Evolutionary conservation across 208 protist genomes (phyloP), one percentile per base, ranked within the genome.

Genomic region (Acanthamoeba lenticulata): DNA sequence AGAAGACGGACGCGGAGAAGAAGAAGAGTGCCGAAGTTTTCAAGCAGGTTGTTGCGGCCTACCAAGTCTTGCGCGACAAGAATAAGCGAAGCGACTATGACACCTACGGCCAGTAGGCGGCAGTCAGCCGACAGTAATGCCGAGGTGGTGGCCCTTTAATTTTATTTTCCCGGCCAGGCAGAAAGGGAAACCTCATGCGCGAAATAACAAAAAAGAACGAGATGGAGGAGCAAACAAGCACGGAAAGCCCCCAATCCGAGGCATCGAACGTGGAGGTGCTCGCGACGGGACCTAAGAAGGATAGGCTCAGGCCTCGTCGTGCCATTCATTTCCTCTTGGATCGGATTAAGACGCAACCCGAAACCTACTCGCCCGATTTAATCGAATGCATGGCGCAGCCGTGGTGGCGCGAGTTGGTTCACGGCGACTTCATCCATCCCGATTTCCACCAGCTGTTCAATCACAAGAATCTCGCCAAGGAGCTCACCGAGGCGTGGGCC

Each of bases 311-410:
- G 69, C 69, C 69, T 13, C 69, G 79, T 13, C 79, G 79, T n/a
- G 44, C 79, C n/a, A 60, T 89, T n/a, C 49, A 89, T 32, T 89
- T 62, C 44, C 44, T 89, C 27, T 7, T 89, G 0, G 79, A 89
- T 7, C 44, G 79, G 29, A 60, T 89, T 3, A 60, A 49, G 44
- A 89, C 79, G 7, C 49, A 62, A 36, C 79, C 79, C 11, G 79
- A 89, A 6, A 24, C 49, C 79, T 89, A 89, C 27, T 89, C 79
- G 44, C 13, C 42, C 7, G 79, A 89, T 89, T 42, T 89, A 17
- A 9, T 89, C 47, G 79, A 89, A 60, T 89, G 79, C 79, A 57
- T 89, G 79, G 44, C 44, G 36, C 79, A 89, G 49, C 79, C 79
- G 34, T 89, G 44, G 44, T 89, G 79, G 79, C 29, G 49, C 47